A percentile compares a stretch with the other conserved stretches of the same genome.
These are phyloP conservation scores for Yamadazyma akitaensis DNA, from an alignment of 805 yeast genomes.

Conservation along the genomic window DNA sequence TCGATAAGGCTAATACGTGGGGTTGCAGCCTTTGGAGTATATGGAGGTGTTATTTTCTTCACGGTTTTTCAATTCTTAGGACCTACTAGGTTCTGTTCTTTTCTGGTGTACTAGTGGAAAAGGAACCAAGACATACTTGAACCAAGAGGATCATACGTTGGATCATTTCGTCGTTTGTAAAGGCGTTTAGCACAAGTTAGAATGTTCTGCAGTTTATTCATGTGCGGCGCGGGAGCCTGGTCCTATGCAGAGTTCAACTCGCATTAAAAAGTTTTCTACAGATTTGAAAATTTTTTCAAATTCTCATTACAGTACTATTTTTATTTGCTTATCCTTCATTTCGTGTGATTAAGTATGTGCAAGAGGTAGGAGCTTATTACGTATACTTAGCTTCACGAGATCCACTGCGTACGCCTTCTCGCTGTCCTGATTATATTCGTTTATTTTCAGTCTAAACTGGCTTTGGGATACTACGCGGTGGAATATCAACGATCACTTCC, in stretches of 20 bases:
- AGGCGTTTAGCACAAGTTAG: too few relatives aligned
- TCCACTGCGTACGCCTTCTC: slow-evolving; percentile 48
- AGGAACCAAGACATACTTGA: too few relatives aligned
- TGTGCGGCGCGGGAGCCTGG: too few relatives aligned
- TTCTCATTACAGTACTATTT: not conserved
- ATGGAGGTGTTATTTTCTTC: too few relatives aligned
- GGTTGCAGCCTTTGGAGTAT: too few relatives aligned
- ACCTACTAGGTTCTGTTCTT: too few relatives aligned
- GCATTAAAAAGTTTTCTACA: not conserved
- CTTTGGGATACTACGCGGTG: slow-evolving; percentile 20
- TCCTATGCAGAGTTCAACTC: not conserved
- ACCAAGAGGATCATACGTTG: too few relatives aligned
- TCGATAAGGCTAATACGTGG: too few relatives aligned
- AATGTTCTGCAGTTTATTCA: too few relatives aligned
- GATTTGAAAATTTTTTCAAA: not conserved
- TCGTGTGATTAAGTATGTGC: not conserved
- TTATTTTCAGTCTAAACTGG: slow-evolving; percentile 48
- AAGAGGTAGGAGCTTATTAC: not conserved
- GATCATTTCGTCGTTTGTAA: too few relatives aligned
- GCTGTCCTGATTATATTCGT: slow-evolving; percentile 47
- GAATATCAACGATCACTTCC: slow-evolving; percentile 45
- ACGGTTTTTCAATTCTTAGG: too few relatives aligned
- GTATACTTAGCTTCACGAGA: not conserved
- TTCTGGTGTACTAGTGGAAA: too few relatives aligned
- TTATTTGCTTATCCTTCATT: not conserved